Base-by-base conservation (phyloP, 2,329 filamentous ascomycete genomes). In the Cercospora sesami region DNA sequence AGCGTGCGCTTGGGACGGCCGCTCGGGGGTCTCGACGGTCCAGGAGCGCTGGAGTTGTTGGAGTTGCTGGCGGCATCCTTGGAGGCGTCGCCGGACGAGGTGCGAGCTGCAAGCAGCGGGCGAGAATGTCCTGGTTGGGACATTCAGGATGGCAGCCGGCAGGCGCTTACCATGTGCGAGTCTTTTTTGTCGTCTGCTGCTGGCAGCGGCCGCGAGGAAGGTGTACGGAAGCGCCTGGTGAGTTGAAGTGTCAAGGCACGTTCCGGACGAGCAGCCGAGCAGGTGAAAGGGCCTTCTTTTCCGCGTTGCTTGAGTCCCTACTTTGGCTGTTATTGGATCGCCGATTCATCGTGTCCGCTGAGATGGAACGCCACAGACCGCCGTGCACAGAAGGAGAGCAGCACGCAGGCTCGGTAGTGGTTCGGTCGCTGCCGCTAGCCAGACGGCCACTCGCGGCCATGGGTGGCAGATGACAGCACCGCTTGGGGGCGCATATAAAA, bases 1-100 rank as follows among this genome's bases (percentile, higher is more conserved):
- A 75, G 64, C 26, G 72, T 74, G 53, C 74, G 73, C 66, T 73
- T 75, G 18, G 74, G 58, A 51, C 72, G 69, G 42, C 64, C 64
- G 26, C 65, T 64, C 18, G 69, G 62, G 21, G 69, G 70, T 28
- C 72, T 55, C 30, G 60, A 62, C 30, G 68, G 51, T 14, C 69
- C 70, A 39, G 70, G 69, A 12, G 69, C 68, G 18, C 59, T 65
- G 23, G 59, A 23, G 59, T 45, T 45, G 33, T 18, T 18, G 59
- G 21, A 45, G 59, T 48, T 61, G 59, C 36, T 58, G 30, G 65
- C 60, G 39, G 62, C 66, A 45, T 73, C 69, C 61, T 69, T 71
- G 59, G 67, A 67, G n/a, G 65, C 60, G 23, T 73, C 72, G 48
- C 68, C 72, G 10, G 69, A 68, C 10, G 71, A 69, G 28, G 67